Evolutionary conservation across 2,329 filamentous ascomycete genomes (phyloP).

Genomic region (Talaromyces rugulosus): DNA sequence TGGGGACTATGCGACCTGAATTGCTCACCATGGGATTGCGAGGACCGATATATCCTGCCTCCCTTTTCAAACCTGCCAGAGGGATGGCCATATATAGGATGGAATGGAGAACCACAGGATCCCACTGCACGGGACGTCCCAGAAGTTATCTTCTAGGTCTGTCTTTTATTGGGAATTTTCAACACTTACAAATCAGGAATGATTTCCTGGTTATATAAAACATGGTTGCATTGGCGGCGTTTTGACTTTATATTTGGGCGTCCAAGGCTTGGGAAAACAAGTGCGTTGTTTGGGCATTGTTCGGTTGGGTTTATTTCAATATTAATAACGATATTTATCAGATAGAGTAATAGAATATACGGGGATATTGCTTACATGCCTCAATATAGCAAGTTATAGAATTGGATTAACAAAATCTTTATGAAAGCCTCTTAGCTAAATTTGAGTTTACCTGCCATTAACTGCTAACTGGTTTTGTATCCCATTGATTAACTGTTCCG

Average conservation of each 20-base stretch:
- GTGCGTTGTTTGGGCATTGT: not conserved
- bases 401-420: too few relatives aligned
- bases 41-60: constrained; percentile 57
- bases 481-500: too few relatives aligned
- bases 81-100: constrained; percentile 59
- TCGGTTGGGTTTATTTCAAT: not conserved
- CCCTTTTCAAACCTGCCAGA: constrained; percentile 54
- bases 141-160: not conserved
- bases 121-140: constrained; percentile 26
- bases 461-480: too few relatives aligned
- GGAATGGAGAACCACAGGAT: constrained; percentile 39
- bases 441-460: too few relatives aligned
- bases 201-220: not conserved
- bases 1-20: constrained; percentile 57
- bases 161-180: not conserved
- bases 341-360: constrained; percentile 1
- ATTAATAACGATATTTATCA: not conserved
- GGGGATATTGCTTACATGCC: not conserved
- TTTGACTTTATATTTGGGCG: constrained; percentile 1
- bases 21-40: constrained; percentile 44
- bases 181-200: not conserved
- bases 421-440: too few relatives aligned
- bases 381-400: too few relatives aligned
- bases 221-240: constrained; percentile 3
- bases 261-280: not conserved